These are phyloP conservation scores for Tolypocladium tropicale DNA, from an alignment of 2,329 filamentous ascomycete species.

Conservation along the genomic window DNA sequence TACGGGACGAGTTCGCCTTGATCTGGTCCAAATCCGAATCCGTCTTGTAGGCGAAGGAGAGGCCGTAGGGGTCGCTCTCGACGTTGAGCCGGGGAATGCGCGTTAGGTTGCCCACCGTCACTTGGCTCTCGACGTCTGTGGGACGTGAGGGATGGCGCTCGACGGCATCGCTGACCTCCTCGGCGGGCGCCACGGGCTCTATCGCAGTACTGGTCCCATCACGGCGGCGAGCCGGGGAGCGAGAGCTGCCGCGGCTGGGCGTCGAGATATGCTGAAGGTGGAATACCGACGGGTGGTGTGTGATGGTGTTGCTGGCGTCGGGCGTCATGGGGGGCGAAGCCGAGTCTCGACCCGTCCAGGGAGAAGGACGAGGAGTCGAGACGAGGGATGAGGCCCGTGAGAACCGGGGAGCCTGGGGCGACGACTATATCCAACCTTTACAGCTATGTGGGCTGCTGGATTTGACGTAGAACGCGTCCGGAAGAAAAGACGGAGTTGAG, in stretches of 20 bases:
- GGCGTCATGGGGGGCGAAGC: conserved; percentile 25
- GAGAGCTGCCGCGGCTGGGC: conserved; percentile 15
- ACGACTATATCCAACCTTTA: too few species aligned
- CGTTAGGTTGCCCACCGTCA: conserved; percentile 23
- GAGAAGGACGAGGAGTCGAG: not conserved
- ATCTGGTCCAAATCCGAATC: conserved; percentile 66
- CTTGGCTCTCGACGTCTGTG: conserved; percentile 40
- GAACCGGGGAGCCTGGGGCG: too few species aligned
- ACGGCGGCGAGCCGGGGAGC: conserved; percentile 11
- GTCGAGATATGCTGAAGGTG: conserved; percentile 24
- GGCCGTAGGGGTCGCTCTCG: conserved; percentile 71
- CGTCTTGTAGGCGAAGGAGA: conserved; percentile 69
- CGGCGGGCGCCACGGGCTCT: conserved; percentile 23
- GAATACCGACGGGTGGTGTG: conserved; percentile 34
- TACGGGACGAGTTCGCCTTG: conserved; percentile 69
- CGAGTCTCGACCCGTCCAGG: not conserved
- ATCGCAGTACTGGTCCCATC: conserved; percentile 36
- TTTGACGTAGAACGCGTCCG: not conserved
- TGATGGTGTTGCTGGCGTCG: conserved; percentile 29
- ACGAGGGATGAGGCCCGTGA: not conserved
- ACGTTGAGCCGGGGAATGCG: conserved; percentile 46
- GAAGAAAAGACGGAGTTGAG: not conserved
- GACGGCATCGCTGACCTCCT: conserved; percentile 25
- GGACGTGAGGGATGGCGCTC: conserved; percentile 30
- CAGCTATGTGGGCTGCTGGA: too few species aligned